phyloP scores from a whole-genome alignment of 179 eudicot species.

The Actinidia chinensis region DNA sequence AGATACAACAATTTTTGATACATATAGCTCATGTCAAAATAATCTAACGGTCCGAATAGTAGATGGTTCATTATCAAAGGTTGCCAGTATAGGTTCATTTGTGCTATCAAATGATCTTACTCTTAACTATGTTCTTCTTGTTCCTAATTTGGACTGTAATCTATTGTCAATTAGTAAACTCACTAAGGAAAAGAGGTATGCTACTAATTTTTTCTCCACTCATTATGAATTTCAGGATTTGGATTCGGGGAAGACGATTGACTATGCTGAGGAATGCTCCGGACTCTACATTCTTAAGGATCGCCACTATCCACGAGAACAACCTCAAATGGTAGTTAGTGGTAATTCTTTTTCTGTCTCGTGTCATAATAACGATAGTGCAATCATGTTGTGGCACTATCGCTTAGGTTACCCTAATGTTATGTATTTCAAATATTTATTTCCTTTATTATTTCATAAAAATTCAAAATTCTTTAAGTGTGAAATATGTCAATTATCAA shows the following conservation, averaged over 20 bases:
- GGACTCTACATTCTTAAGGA: neutral
- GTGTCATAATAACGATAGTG: neutral
- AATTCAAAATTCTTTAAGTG: no score
- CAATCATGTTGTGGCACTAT: no score
- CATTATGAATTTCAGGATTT: slow-evolving; percentile 1
- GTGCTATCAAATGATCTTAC: neutral
- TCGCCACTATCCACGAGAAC: neutral
- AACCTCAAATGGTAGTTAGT: neutral
- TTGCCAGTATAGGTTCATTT: neutral
- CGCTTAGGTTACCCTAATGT: neutral
- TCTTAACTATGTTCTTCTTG: neutral
- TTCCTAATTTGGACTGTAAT: slow-evolving; percentile 4
- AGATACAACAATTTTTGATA: no score
- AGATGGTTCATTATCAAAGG: no score
- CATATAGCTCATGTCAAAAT: no score
- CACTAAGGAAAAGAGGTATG: no score
- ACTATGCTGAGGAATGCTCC: neutral
- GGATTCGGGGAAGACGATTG: slow-evolving; percentile 1
- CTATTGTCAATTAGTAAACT: slow-evolving; percentile 1
- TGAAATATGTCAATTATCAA: no score
- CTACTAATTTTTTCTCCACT: neutral
- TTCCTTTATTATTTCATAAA: no score
- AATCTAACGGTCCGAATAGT: no score
- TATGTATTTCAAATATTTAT: no score
- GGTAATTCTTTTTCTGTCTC: neutral